Base-by-base conservation (phyloP, 2,329 filamentous ascomycete species). In the Epichloe sibirici region DNA sequence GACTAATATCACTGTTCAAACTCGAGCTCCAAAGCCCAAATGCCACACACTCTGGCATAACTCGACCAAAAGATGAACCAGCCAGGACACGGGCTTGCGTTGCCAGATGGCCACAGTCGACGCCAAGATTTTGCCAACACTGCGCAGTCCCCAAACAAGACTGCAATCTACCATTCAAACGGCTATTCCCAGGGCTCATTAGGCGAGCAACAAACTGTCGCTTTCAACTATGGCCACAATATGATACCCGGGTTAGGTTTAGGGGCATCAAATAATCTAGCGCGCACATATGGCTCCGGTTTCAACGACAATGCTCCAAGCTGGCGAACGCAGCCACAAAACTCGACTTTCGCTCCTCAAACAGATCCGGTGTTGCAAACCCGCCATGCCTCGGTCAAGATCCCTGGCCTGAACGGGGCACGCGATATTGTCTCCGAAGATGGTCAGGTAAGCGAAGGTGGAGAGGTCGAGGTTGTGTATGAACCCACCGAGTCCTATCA, bases 361-460 rank as follows among this genome's bases (percentile, higher is more conserved):
- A 44, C 21, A 23, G 28, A 9, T 7, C 48, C 45, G 23, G 15
- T 8, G 28, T 31, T 31, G 17, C 44, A 51, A 31, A 42, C 31
- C 13, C 37, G 7, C 17, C 45, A 52, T 3, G 15, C 42, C 1
- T 23, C 48, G 13, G 45, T 51, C 28, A 49, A 54, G n/a, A 46
- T 51, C 17, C 55, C 39, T 28, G 54, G 52, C 28, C 51, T 50
- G 34, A 37, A 34, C 6, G 45, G 38, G 6, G 31, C n/a, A 5
- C 49, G 37, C 9, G 55, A 56, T 34, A 57, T 58, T 6, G 60
- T 61, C 39, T 58, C 61, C 46, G 87, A 93, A 61, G 88, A 94
- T 61, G 87, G 86, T 15, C 88, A 94, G 65, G 65, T 93, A 34
- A 86, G 81, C 57, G 88, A 91, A 59, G 78, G 75, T 17, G 51